Base-by-base conservation (phyloP, 768 basidiomycete species). In the Amanita fuliginea region DNA sequence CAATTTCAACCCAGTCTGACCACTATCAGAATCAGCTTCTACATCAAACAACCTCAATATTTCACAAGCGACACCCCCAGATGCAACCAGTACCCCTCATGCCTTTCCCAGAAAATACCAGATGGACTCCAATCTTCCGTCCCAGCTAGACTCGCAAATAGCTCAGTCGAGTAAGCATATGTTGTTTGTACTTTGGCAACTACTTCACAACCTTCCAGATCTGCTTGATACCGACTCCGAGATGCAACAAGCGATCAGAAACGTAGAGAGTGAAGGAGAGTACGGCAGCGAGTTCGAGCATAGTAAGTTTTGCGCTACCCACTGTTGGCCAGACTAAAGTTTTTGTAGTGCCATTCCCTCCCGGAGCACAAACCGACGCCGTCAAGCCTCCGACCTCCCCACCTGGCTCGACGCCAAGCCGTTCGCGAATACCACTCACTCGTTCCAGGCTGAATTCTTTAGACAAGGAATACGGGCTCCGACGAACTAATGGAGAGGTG, bases 211-310 rank as follows among this genome's bases (percentile, higher is more conserved):
- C 14, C 21, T 36, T 4, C 10, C 40, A 86, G 83, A 86, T 65
- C 67, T 85, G 13, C 61, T 86, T 49, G 81, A 84, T 18, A 72
- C 76, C 49, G 80, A 86, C 56, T 81, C 82, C 2, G 81, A 81
- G 56, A 86, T 86, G 84, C 80, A 78, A 47, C 72, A 74, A 46
- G 77, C 70, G 8, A 75, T 86, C 57, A 69, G 74, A 24, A 76
- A 69, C 18, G 57, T 78, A 51, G 74, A 78, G 47, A 78, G 72
- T 56, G 77, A 68, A 53, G 78, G 76, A 33, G 49, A 42, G 6
- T 41, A 24, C 18, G 49, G 19, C 35, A 19, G 19, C 18, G 49
- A 50, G 36, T 35, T 33, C 24, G 41, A 43, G 7, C 41, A 50
- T n/a, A 42, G 49, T 50, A 18, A 13, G 41, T 18, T 8, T 13